These are phyloP conservation scores for Helminthosporium solani DNA, from an alignment of 2,329 filamentous ascomycete genomes.

Conservation along the genomic window DNA sequence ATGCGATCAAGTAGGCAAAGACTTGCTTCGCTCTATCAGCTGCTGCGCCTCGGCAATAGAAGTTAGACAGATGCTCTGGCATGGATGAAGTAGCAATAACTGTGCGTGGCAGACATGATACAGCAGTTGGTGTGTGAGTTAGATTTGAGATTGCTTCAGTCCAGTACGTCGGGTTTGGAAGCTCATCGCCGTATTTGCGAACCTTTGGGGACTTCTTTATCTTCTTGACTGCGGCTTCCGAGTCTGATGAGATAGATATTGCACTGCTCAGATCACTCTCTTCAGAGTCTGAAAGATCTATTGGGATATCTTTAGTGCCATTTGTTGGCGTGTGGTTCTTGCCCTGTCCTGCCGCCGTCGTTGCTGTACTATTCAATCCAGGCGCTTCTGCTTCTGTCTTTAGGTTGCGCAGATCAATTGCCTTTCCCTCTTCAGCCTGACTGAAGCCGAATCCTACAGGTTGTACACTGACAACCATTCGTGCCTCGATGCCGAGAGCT, in stretches of 20 bases:
- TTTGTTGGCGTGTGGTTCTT: slow-evolving; percentile 8
- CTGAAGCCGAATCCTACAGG: slow-evolving; percentile 88
- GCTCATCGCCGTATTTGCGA: slow-evolving; percentile 67
- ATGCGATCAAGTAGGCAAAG: slow-evolving; percentile 84
- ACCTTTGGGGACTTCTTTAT: slow-evolving; percentile 46
- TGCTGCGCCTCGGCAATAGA: slow-evolving; percentile 80
- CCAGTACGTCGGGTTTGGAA: slow-evolving; percentile 90
- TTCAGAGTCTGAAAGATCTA: slow-evolving; percentile 53
- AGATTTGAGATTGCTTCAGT: slow-evolving; percentile 82
- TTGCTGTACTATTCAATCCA: neutral
- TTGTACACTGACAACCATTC: slow-evolving; percentile 82
- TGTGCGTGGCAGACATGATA: slow-evolving; percentile 66
- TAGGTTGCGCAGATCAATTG: slow-evolving; percentile 40
- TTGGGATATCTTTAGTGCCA: slow-evolving; percentile 39
- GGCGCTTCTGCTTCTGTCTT: slow-evolving; percentile 4
- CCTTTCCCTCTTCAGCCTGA: slow-evolving; percentile 75
- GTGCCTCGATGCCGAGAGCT: slow-evolving; percentile 76
- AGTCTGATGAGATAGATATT: slow-evolving; percentile 49
- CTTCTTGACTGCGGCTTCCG: slow-evolving; percentile 55
- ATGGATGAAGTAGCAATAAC: slow-evolving; percentile 60
- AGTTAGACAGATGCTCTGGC: slow-evolving; percentile 67
- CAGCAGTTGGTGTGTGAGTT: slow-evolving; percentile 74
- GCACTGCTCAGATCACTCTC: slow-evolving; percentile 45
- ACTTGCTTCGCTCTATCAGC: slow-evolving; percentile 86
- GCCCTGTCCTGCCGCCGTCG: slow-evolving; percentile 6